Base-by-base conservation (phyloP, 257 asterid species). In the Plectranthus barbatus region DNA sequence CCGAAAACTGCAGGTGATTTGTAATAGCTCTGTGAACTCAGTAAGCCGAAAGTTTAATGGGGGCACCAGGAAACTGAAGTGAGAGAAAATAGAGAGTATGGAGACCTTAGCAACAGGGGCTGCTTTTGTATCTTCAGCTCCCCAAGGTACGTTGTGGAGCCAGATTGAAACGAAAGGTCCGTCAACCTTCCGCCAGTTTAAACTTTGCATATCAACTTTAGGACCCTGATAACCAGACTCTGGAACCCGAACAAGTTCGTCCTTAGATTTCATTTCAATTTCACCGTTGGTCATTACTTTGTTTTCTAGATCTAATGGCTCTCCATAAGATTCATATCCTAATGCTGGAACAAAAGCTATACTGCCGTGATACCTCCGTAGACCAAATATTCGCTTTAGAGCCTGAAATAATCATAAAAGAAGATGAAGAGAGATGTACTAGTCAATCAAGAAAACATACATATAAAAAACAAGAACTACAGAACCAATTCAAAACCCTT, bases 91-190 rank as follows among this genome's bases (percentile, higher is more conserved):
- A 54, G 62, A 49, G 18, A 52, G 54, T 57, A 67, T 55, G 56
- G 70, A n/a, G n/a, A 86, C 99, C 96, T 90, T 75, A 36, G 97
- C 97, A 80, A 85, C 80, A 60, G 99, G 99, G 26, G 99, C 99
- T 13, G 99, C 96, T 87, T 79, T 78, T 44, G 90, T 78, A 67
- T 78, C 76, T 87, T 90, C 96, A 65, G 83, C 69, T 69, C 95
- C 99, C 99, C 97, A 90, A 8, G 95, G 96, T 53, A 90, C 99
- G 64, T 93, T 93, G 71, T 93, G 97, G 72, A 93, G 97, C 99
- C 99, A 93, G 66, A 93, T 59, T 3, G 96, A 90, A 73, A 87
- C 72, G 62, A 93, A 93, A 56, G 97, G 99, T 6, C 99, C 99
- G 31, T 85, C 83, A 45, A 93, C 70, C 80, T 81, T 85, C 56